These are phyloP conservation scores for Coffea canephora DNA, from an alignment of 257 asterid species.

Conservation along the genomic window DNA sequence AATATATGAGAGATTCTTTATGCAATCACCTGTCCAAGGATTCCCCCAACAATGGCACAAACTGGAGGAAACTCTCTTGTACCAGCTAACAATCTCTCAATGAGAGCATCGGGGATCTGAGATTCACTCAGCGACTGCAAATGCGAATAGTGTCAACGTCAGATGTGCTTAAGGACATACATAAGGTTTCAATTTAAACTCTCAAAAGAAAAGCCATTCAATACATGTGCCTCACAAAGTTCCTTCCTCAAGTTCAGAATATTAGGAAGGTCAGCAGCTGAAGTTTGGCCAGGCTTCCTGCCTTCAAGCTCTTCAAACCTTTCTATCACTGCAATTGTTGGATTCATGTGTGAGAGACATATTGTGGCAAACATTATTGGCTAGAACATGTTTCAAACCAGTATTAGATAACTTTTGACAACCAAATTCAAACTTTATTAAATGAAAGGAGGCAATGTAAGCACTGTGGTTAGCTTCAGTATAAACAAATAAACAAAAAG, in stretches of 20 bases:
- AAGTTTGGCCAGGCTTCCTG: conserved; percentile 69
- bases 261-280: conserved; percentile 55
- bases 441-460: not conserved
- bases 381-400: not conserved
- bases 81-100: conserved; percentile 66
- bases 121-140: conserved; percentile 67
- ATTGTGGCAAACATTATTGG: not conserved
- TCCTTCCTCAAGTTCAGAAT: conserved; percentile 68
- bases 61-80: conserved; percentile 86
- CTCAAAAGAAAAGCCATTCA: conserved; percentile 5
- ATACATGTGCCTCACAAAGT: conserved; percentile 71
- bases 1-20: not conserved
- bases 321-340: conserved; percentile 61
- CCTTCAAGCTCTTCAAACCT: conserved; percentile 77
- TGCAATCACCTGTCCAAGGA: conserved; percentile 87
- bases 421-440: not conserved
- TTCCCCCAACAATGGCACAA: conserved; percentile 86
- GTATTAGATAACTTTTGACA: not conserved
- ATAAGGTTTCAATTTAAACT: not conserved
- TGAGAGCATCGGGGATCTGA: conserved; percentile 73
- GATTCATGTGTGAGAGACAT: not conserved
- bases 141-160: not conserved
- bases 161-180: not conserved
- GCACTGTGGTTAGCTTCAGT: not conserved
- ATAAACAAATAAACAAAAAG: not conserved